These are phyloP conservation scores for Dovyalis caffra DNA, from an alignment of 345 rosid species.

Conservation along the genomic window DNA sequence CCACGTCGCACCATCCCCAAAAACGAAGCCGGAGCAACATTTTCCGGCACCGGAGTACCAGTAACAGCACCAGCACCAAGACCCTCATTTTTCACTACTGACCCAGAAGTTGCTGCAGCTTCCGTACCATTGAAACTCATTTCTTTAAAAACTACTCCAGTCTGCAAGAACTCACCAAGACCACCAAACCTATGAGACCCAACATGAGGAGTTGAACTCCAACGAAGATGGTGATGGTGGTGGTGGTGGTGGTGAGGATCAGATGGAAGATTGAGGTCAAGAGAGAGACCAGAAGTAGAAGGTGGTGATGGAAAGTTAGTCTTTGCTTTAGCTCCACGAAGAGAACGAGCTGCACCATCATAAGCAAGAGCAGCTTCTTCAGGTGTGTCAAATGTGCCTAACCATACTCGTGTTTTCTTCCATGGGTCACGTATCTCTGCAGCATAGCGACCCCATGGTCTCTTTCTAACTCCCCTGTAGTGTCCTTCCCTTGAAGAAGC, in stretches of 20 bases:
- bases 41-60: conserved; percentile 25
- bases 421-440: conserved; percentile 98
- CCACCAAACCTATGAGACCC: conserved; percentile 34
- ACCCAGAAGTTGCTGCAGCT: not conserved
- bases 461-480: conserved; percentile 88
- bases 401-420: conserved; percentile 94
- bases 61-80: not conserved
- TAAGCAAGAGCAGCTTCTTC: conserved; percentile 97
- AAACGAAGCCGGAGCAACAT: conserved; percentile 29
- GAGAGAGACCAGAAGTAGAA: conserved; percentile 29
- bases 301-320: conserved; percentile 77
- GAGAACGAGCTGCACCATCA: conserved; percentile 89
- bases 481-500: conserved; percentile 75
- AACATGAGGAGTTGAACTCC: conserved; percentile 1
- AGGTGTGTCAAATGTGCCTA: conserved; percentile 95
- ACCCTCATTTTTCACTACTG: conserved; percentile 19
- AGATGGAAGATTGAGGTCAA: conserved; percentile 65
- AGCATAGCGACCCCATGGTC: conserved; percentile 98
- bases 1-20: conserved; percentile 63
- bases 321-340: conserved; percentile 86
- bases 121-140: conserved; percentile 22
- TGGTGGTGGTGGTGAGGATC: conserved; percentile 26
- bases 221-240: conserved; percentile 13
- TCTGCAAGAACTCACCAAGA: conserved; percentile 55
- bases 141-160: conserved; percentile 51